Base-by-base conservation (phyloP, 2,329 filamentous ascomycete species). In the Coniochaeta ligniaria region DNA sequence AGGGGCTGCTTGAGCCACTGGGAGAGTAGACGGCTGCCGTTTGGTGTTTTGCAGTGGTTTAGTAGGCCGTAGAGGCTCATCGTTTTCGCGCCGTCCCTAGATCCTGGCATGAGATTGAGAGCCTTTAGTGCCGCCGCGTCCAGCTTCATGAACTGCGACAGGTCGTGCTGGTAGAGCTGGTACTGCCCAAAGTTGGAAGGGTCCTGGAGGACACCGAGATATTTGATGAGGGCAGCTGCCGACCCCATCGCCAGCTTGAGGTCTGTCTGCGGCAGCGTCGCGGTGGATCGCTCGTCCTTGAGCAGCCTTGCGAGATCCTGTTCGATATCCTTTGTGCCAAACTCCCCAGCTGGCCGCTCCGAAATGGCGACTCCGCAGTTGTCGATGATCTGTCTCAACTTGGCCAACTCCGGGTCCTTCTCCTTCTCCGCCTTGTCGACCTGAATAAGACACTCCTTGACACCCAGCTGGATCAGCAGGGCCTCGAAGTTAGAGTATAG, bases 1-100 rank as follows among this genome's bases (percentile, higher is more conserved):
- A 99, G 77, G 0, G 95, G 95, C 73, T 99, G 95, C 75, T 99
- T 99, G 59, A 99, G 80, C 95, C 95, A 99, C 71, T 99, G 96
- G 1, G 94, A 89, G 33, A 99, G 79, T 61, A 99, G 74, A 56
- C 96, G 84, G 69, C 93, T 96, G 16, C 95, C 95, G 1, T 96
- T 87, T 0, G 95, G 91, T 1, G 95, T 99, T 74, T 96, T 98
- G 86, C 95, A 99, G 74, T 98, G 93, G 69, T 99, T 98, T 47
- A 99, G 80, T 20, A 99, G 78, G 0, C 95, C 95, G 68, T 91
- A 99, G 59, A 99, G 74, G 71, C 93, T 98, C 95, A 99, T 99
- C 0, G 86, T 96, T 78, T 97, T 98, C n/a, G 92, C 85, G 1
- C 95, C 95, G 70, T 99, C 95, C 65, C 92, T 87, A 0, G 91